Evolutionary conservation across 805 yeast species (phyloP), one percentile per base, ranked within the genome.

Genomic region (Zygosaccharomyces kombuchaensis): DNA sequence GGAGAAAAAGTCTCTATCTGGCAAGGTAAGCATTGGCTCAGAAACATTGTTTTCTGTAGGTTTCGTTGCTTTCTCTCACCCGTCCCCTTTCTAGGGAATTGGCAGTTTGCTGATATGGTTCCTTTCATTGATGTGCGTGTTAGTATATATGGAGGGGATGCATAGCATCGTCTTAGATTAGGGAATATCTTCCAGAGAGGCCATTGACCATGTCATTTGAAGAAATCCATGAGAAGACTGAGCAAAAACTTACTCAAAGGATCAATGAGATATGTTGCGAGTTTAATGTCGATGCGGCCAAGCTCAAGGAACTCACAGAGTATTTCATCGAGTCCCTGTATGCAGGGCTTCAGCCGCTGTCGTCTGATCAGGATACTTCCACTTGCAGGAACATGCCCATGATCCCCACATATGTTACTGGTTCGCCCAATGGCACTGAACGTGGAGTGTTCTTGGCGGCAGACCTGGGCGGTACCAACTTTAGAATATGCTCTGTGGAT

Each of bases 381-480:
- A 70, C 66, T 19, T 57, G 65, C 17, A 65, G 47, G 62, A 81
- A 76, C 61, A 69, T 86, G 70, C 91, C 93, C 34, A 93, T 91
- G 99, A 87, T 93, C 57, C 98, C 98, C 30, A 79, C 96, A 1
- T 91, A 67, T 62, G 96, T 91, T 27, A 87, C 96, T 7, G 74
- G 77, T 9, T 76, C 87, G 46, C 99, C 99, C 17, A 77, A 75
- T 35, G 99, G 99, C 36, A 73, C 77, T 39, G 99, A 91, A 64
- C 73, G 72, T 45, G 98, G 98, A 36, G 72, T 86, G 32, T 80
- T 76, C 51, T 70, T 91, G 49, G 98, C 98, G 44, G 96, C 93
- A 4, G 98, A 91, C 62, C 74, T 91, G 43, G 99, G 99, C 51
- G 98, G 98, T 41, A 90, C 98, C 47, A 90, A 93, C 66, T 88